These are phyloP conservation scores for Pythium dissotocum DNA, from an alignment of 352 stramenopile species.

Conservation along the genomic window DNA sequence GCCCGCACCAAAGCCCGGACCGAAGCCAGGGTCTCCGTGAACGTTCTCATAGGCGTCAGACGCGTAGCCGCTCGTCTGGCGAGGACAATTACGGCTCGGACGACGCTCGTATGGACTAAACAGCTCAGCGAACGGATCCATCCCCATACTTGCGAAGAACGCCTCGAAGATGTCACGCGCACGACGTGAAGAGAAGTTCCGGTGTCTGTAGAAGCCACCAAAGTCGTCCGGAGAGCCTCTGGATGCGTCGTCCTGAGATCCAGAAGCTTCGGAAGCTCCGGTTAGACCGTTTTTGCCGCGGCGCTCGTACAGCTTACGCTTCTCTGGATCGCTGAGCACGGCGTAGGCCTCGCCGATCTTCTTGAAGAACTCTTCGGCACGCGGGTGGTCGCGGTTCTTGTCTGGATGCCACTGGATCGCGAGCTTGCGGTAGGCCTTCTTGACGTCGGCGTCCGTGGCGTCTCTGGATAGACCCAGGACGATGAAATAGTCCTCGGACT, in stretches of 20 bases:
- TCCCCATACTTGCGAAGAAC: constrained; percentile 55
- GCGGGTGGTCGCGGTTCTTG: constrained; percentile 86
- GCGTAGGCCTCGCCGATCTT: constrained; percentile 90
- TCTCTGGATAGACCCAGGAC: constrained; percentile 48
- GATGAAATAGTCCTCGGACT: constrained; percentile 78
- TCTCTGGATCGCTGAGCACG: constrained; percentile 75
- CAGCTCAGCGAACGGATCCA: constrained; percentile 60
- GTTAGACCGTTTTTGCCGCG: constrained; percentile 40
- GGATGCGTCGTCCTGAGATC: not conserved
- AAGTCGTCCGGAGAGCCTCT: not conserved
- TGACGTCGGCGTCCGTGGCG: constrained; percentile 55
- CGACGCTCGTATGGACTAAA: constrained; percentile 25
- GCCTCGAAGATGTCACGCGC: constrained; percentile 72
- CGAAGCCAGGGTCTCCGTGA: constrained; percentile 34
- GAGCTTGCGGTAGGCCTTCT: constrained; percentile 65
- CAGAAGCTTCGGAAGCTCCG: constrained; percentile 1
- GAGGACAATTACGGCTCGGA: not conserved
- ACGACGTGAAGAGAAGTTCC: constrained; percentile 50
- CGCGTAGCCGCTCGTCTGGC: not conserved
- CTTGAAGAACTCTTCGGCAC: constrained; percentile 90
- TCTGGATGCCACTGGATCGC: constrained; percentile 93
- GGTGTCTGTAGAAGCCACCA: constrained; percentile 7
- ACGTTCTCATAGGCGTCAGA: constrained; percentile 27
- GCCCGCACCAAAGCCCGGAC: constrained; percentile 23
- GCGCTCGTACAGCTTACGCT: constrained; percentile 56